Base-by-base conservation (phyloP, 2,329 filamentous ascomycete genomes). In the Sordariomycetes sp. region DNA sequence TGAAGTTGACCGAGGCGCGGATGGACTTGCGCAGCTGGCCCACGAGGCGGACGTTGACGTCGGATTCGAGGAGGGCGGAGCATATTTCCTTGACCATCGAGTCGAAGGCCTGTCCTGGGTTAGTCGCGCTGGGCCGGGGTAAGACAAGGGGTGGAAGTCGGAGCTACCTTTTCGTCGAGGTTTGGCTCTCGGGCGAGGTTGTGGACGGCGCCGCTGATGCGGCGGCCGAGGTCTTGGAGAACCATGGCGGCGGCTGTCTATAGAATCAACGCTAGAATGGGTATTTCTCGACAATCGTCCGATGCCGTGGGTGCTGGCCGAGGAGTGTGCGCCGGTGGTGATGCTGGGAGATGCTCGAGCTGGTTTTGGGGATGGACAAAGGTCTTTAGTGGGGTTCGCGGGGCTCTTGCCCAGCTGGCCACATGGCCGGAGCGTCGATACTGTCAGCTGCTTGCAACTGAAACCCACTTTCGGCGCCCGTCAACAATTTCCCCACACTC, bases 11-110 rank as follows among this genome's bases (percentile, higher is more conserved):
- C 35, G 87, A 83, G 60, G 81, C 76, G 70, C 91, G 91, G 70
- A 99, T 97, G 37, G 92, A 95, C 72, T 95, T 96, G 65, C 93
- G 90, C 54, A 99, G 85, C 66, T 87, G 86, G 68, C 89, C 86
- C 60, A 99, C 94, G 57, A 99, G 89, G 67, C 89, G 88, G 64
- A 99, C 89, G 72, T 97, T 99, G 69, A 99, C 94, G 68, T 99
- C 94, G 73, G 94, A 90, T 79, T 96, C 92, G 69, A 97, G 84
- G 22, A 99, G 88, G 61, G 94, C 94, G 64, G 92, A 85, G 71
- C 91, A 96, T 68, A 99, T 97, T 75, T 97, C 92, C 76, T 97
- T 97, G 71, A 99, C 82, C 94, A 99, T 99, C 67, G 82, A 81
- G 78, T 99, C 94, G 72, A 99, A 97, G 50, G 92, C 91, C 90